Evolutionary conservation across 768 basidiomycete species (phyloP), one percentile per base, ranked within the genome.

Genomic region (Chalciporus sphaerocephalus): DNA sequence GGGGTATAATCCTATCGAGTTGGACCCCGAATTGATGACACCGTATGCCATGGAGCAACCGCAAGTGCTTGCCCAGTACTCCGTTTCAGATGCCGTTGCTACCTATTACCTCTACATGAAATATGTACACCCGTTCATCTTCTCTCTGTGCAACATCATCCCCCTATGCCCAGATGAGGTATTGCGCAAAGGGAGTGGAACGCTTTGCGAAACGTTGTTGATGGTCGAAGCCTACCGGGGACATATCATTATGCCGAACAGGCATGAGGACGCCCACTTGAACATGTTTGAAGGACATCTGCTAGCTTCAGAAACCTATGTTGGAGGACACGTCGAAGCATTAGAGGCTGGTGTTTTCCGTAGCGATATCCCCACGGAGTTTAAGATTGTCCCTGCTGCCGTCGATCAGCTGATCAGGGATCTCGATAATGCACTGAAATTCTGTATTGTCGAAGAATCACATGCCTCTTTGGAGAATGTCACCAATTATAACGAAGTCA

Each of bases 41-140:
- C 95, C 96, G 92, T 98, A 53, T 68, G 96, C 96, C 0, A 74
- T 91, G 64, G 96, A 98, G 60, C 92, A 94, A 55, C 96, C 96
- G 0, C 94, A 98, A 60, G 67, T 82, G 2, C 80, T 99, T 15
- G 95, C 96, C 0, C 91, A 94, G 60, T 99, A 99, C 68, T 98
- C 96, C 56, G 96, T 99, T 21, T 99, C 96, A 65, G 96, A 99
- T 76, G 96, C 96, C 0, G 96, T 98, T 9, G 95, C 96, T n/a
- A 99, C 96, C 1, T 98, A 99, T 65, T 98, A 98, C 66, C 78
- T 99, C 27, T 98, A 99, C 70, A 99, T 98, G 96, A 99, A 98
- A 93, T 99, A 99, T 58, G 94, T 99, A 9, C 94, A 98, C 60
- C 96, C 96, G 0, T 99, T 99, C 76, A 91, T 99, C 51, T 99